Conservation (phyloP, 768 basidiomycete genomes). For the Psilocybe azurescens region DNA sequence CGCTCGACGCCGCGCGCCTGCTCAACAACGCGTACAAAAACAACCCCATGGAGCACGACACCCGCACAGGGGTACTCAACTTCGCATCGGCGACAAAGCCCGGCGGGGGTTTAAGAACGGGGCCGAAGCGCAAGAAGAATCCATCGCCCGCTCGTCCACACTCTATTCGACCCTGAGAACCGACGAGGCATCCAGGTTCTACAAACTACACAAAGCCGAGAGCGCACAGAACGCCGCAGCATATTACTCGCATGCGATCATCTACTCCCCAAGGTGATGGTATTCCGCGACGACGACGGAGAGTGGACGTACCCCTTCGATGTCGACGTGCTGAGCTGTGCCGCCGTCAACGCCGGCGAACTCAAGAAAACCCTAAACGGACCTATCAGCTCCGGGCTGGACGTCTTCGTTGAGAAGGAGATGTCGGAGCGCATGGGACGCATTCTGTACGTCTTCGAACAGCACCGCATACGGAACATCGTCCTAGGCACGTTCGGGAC, state of each 20-base stretch:
- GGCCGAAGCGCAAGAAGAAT: conserved; percentile 82
- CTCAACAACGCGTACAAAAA: conserved; percentile 27
- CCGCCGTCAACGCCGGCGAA: conserved; percentile 75
- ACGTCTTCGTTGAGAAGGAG: conserved; percentile 49
- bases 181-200: conserved; percentile 60
- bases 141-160: conserved; percentile 77
- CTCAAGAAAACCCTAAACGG: conserved; percentile 33
- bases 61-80: conserved; percentile 67
- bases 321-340: conserved; percentile 70
- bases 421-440: conserved; percentile 77
- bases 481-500: conserved; percentile 77
- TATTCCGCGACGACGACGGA: conserved; percentile 71
- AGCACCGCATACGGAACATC: conserved; percentile 55
- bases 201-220: conserved; percentile 54
- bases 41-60: conserved; percentile 17
- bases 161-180: conserved; percentile 68
- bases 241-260: conserved; percentile 80
- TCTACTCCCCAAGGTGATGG: conserved; percentile 66
- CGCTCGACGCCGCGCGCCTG: conserved; percentile 62
- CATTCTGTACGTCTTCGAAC: conserved; percentile 65
- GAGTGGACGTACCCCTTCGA: conserved; percentile 59
- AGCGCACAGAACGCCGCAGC: conserved; percentile 46
- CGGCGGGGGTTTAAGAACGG: conserved; percentile 80
- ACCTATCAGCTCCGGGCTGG: conserved; percentile 22
- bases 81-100: conserved; percentile 80